Evolutionary conservation across 2,329 filamentous ascomycete genomes (phyloP), one percentile per base, ranked within the genome.

Genomic region (Fusarium hostae): DNA sequence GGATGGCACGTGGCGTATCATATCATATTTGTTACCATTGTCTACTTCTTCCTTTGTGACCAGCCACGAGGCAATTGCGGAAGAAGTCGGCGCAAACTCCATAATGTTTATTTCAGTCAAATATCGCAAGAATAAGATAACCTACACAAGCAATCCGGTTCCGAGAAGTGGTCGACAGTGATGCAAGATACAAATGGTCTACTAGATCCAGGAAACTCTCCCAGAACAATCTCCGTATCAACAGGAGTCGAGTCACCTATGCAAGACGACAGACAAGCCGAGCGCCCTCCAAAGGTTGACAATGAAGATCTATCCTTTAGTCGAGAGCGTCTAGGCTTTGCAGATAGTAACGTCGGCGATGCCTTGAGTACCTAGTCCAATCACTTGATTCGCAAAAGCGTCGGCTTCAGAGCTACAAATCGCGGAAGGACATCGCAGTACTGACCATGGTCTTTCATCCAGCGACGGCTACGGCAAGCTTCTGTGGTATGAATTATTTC

Each of bases 201-300:
- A 13, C 2, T 10, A 20, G 10, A 44, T 6, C 16, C 22, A 18
- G 22, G 15, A 16, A 22, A 6, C 22, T 24, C 11, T 11, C 41
- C 4, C 41, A 12, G 1, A 9, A 18, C 22, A 10, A 43, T 18
- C 10, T 44, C 1, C n/a, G 5, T 8, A 15, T 22, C 13, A 41
- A 41, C 22, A 13, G 3, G 22, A 1, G 15, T 11, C 2, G 5
- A 22, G 9, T 22, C n/a, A 9, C n/a, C 1, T 5, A 5, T 6
- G 4, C 11, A 41, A 22, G 39, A 4, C 6, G 8, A 13, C 5
- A 15, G 6, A 22, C 39, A 22, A 15, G n/a, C 8, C n/a, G 9
- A 13, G n/a, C 22, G 39, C 8, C 1, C 13, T 41, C n/a, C n/a
- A 5, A 6, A 41, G 15, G 15, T 15, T 4, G 5, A 6, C 8